Evolutionary conservation across 768 basidiomycete genomes (phyloP), one percentile per base, ranked within the genome.

Genomic region (Rubroboletus satanas): DNA sequence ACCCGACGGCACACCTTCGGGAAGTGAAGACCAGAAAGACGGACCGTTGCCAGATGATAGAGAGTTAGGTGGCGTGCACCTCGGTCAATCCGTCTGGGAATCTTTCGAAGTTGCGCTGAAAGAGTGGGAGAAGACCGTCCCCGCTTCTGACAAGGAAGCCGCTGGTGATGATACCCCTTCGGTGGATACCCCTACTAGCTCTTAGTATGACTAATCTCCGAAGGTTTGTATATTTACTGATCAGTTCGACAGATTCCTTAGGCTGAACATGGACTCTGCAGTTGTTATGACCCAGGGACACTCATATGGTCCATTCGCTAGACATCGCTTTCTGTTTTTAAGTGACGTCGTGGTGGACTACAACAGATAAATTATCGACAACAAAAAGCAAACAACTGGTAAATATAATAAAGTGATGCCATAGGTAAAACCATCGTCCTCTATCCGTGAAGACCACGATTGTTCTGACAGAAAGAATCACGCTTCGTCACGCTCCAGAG

Each of bases 21-120:
- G 31, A 58, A 45, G 38, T 18, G 71, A 72, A 37, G 66, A 60
- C n/a, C 67, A 68, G 18, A 62, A 60, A 7, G 73, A 79, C 28
- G 61, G 49, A 49, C 63, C 73, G 21, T 70, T 83, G 17, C 68
- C 71, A 10, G 84, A 88, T 54, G 88, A 89, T 61, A 80, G 79
- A 5, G 88, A 91, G 58, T 75, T 84, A 26, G 88, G 88, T 14
- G 87, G 88, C 0, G 87, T 89, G 66, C 67, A 76, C 18, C 75
- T 81, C 39, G 90, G 88, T 5, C 72, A 85, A 59, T 66, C 81
- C 26, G 80, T 91, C 1, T 92, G 90, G 90, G 90, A 91, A 72
- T 77, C 77, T 45, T 87, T 86, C 61, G 90, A 91, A 68, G 73
- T 59, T 32, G 81, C 77, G 32, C 67, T 91, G 63, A 88, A 83